Evolutionary conservation across 108 stramenopile genomes (phyloP).

Genomic region (Licmophora abbreviata): DNA sequence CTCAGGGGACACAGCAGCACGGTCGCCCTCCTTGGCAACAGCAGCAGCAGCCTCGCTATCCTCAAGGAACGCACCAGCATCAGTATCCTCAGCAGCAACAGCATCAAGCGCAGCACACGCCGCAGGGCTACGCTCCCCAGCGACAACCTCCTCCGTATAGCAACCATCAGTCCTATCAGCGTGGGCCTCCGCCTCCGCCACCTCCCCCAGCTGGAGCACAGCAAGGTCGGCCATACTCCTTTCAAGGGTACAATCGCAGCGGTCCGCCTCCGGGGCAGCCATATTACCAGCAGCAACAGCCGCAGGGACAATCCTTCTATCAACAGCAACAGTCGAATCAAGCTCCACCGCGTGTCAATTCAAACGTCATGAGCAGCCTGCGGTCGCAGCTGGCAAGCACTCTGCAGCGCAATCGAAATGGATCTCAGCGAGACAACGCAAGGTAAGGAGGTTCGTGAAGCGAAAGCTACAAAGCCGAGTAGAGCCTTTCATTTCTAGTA

Average conservation of each 20-base stretch:
- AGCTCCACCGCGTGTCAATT: background rate
- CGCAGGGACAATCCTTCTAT: constrained; percentile 8
- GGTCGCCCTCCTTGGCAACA: constrained; percentile 3
- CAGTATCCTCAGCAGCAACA: constrained; percentile 26
- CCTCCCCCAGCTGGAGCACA: constrained; percentile 12
- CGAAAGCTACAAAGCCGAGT: too few relatives aligned
- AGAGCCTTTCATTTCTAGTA: too few relatives aligned
- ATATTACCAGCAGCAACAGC: constrained; percentile 20
- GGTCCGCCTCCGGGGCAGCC: constrained; percentile 7
- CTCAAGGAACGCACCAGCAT: constrained; percentile 21
- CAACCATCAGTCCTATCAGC: constrained; percentile 26
- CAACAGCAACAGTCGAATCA: constrained; percentile 16
- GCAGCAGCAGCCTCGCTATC: constrained; percentile 14
- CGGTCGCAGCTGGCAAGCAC: constrained; percentile 78
- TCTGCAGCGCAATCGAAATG: constrained; percentile 40
- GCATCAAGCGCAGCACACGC: constrained; percentile 21
- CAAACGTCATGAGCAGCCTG: constrained; percentile 55
- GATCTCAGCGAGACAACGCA: too few relatives aligned
- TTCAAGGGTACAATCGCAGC: constrained; percentile 2
- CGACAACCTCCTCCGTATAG: constrained; percentile 1
- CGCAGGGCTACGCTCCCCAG: constrained; percentile 5
- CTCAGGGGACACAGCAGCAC: constrained; percentile 1
- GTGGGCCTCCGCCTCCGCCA: constrained; percentile 11
- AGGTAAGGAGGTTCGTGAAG: too few relatives aligned
- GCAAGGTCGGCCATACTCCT: constrained; percentile 3